Evolutionary conservation across 164 flowering plant genomes (phyloP), one percentile per base, ranked within the genome.

Genomic region (Taxillus chinensis): DNA sequence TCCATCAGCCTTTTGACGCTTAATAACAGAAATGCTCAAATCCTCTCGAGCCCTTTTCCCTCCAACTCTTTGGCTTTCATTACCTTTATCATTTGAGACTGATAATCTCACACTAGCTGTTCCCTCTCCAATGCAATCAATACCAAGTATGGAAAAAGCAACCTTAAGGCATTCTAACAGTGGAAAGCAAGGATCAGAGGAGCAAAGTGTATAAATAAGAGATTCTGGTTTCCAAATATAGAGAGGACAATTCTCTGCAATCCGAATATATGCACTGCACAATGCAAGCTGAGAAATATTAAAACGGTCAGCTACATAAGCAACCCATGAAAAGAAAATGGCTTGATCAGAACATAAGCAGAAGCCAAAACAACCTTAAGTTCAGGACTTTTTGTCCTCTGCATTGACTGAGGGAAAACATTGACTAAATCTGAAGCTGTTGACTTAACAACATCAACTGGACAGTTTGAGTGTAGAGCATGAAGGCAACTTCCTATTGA

Each of bases 401-500:
- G 68, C 66, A 95, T 16, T 67, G 92, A 75, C 41, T 52, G 74
- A 65, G 73, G 71, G 52, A 95, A 85, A 64, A 80, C 79, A 57
- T 64, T 65, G 54, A 90, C 69, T 49, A 89, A 48, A 57, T 77
- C 82, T 40, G 73, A 64, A 58, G 99, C 95, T 50, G 99, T 91
- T 58, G 75, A 61, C 73, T 77, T 76, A 67, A 95, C 83, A 64
- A 87, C 73, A 65, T 75, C 86, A 71, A 82, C 87, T 57, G 85
- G 67, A 75, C 93, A 95, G 64, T 70, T 75, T 27, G 86, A 81
- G 73, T 89, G 78, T 67, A 89, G 60, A 49, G 75, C 75, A 65
- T 73, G 73, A 61, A 95, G 92, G 74, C 99, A 89, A 76, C 74
- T 68, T 53, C 95, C 97, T 43, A 95, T 62, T 64, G 86, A 80